Conservation (phyloP, 1,284 basidiomycete genomes). For the Testicularia cyperi region DNA sequence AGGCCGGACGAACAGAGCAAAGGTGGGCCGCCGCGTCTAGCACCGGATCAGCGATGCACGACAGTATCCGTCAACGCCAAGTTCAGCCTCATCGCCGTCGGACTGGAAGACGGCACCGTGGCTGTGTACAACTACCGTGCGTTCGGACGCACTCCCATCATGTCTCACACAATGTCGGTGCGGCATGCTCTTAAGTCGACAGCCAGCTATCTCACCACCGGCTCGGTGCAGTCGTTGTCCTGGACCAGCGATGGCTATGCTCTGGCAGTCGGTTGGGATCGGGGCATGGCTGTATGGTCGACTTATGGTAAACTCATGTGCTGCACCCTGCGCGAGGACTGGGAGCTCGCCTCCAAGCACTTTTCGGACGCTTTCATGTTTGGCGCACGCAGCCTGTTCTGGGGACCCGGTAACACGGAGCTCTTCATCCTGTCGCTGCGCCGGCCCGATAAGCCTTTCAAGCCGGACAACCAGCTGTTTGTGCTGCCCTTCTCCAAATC, state of each 20-base stretch:
- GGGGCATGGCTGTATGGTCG: conserved; percentile 88
- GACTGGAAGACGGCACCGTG: conserved; percentile 68
- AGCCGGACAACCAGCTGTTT: conserved; percentile 37
- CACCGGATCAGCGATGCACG: conserved; percentile 67
- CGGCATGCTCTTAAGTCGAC: conserved; percentile 57
- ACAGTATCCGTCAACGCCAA: conserved; percentile 73
- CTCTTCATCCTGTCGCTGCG: conserved; percentile 34
- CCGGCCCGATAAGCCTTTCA: conserved; percentile 7
- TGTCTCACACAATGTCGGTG: conserved; percentile 56
- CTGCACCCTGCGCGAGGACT: conserved; percentile 70
- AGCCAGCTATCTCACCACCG: conserved; percentile 63
- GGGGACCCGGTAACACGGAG: conserved; percentile 49
- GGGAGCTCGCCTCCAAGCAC: conserved; percentile 64
- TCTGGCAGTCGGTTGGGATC: conserved; percentile 88
- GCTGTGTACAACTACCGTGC: conserved; percentile 50
- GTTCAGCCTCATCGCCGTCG: conserved; percentile 82
- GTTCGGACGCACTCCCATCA: conserved; percentile 25
- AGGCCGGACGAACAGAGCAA: background rate
- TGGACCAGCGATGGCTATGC: conserved; percentile 88
- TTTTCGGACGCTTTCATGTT: conserved; percentile 80
- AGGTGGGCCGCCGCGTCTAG: background rate
- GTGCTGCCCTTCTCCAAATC: conserved; percentile 83
- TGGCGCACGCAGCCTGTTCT: conserved; percentile 65
- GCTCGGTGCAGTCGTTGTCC: conserved; percentile 70
- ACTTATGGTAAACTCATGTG: conserved; percentile 82